Evolutionary conservation across 2,329 filamentous ascomycete species (phyloP).

Genomic region (Sporothrix phasma): DNA sequence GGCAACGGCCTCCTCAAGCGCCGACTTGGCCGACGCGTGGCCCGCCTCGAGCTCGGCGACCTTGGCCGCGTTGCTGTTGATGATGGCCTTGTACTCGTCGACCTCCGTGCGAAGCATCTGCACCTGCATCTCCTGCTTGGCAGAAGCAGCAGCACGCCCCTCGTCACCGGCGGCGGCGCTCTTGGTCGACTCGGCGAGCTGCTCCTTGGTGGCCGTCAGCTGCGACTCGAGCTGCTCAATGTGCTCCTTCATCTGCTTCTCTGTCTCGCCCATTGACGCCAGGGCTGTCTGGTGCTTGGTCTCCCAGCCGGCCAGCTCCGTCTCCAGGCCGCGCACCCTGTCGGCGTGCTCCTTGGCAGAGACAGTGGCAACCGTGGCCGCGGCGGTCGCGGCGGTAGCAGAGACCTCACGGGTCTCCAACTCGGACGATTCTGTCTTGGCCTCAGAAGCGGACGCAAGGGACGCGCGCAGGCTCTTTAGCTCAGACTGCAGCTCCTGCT

Average conservation of each 20-base stretch:
- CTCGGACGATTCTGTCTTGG: constrained; percentile 7
- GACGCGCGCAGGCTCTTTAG: constrained; percentile 56
- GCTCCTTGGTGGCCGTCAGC: constrained; percentile 43
- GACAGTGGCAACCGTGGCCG: constrained; percentile 11
- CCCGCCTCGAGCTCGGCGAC: constrained; percentile 66
- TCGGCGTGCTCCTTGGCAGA: constrained; percentile 34
- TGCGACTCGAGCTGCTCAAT: constrained; percentile 62
- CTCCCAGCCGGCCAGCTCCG: constrained; percentile 66
- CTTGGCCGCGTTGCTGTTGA: constrained; percentile 57
- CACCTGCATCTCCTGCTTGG: constrained; percentile 50
- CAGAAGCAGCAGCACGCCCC: constrained; percentile 25
- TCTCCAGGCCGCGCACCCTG: constrained; percentile 56
- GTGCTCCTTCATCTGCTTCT: constrained; percentile 61
- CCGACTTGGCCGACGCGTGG: constrained; percentile 53
- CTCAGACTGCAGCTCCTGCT: constrained; percentile 64
- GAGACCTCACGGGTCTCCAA: neutral
- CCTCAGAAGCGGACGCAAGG: constrained; percentile 30
- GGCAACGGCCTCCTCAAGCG: constrained; percentile 52
- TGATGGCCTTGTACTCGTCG: constrained; percentile 67
- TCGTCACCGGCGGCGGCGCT: constrained; percentile 16
- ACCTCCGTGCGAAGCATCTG: constrained; percentile 61
- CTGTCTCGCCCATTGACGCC: constrained; percentile 59
- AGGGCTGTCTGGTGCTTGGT: constrained; percentile 62
- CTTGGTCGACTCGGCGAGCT: constrained; percentile 30
- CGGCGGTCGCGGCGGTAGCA: neutral